Base-by-base conservation (phyloP, 2,329 filamentous ascomycete species). In the Meredithiella fracta region DNA sequence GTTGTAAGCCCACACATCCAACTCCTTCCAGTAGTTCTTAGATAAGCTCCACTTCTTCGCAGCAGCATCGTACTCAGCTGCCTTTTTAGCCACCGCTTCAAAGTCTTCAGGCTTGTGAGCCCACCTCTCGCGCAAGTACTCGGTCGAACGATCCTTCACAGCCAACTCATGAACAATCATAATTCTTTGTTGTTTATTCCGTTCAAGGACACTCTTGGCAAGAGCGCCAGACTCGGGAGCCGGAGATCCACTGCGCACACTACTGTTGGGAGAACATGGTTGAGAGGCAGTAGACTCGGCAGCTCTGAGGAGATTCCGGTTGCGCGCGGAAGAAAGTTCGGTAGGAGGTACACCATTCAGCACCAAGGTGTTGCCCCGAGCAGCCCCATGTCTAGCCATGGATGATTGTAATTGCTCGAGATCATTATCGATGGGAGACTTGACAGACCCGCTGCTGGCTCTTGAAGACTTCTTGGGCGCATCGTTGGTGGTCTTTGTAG, bases 1-100 rank as follows among this genome's bases (percentile, higher is more conserved):
- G 26, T 75, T 68, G 64, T 80, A 81, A 57, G 72, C 75, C 73
- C 76, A 83, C 22, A 82, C 76, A 61, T 83, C 79, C 14, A 83
- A 70, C 60, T 83, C 80, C 65, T 75, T 81, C 73, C 75, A 83
- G 60, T 73, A 77, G 23, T 53, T 50, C 66, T 77, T 79, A 59
- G 74, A 73, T 61, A 83, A 66, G 34, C 69, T 66, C 72, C 76
- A 83, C 60, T 72, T 78, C 59, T 76, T 71, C 3, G 67, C 67
- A 1, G 69, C 65, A 3, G 69, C 60, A 57, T 75, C 70, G 55
- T 72, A 72, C 57, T 77, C 74, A 29, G 77, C 79, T 22, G 80
- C 77, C 66, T 82, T 83, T 51, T 75, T 70, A 11, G 83, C 65
- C 0, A 73, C 73, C 2, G 68, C 65, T 55, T 71, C 70, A 61